These are phyloP conservation scores for Metroxylon sagu DNA, from an alignment of 176 grass and related monocot species.

Conservation along the genomic window DNA sequence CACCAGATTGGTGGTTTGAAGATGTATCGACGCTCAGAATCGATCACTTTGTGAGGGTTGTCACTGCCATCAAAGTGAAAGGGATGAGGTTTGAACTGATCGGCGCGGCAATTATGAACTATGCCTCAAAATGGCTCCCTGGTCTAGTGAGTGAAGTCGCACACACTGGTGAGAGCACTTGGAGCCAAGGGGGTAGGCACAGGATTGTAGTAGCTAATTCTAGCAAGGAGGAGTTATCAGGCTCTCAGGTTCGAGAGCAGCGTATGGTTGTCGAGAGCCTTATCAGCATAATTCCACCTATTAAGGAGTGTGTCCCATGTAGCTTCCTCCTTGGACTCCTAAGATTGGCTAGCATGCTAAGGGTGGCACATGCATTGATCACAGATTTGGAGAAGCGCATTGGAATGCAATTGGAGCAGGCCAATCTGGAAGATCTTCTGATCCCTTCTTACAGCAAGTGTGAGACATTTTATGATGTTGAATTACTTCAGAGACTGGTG, in stretches of 20 bases:
- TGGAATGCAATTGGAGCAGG: constrained; percentile 95
- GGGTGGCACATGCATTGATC: constrained; percentile 68
- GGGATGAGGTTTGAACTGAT: constrained; percentile 88
- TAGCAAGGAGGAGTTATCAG: constrained; percentile 47
- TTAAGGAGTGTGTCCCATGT: constrained; percentile 76
- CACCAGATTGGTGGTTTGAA: constrained; percentile 97
- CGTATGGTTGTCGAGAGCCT: constrained; percentile 94
- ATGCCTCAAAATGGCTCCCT: constrained; percentile 81
- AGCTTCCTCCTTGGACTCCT: constrained; percentile 83
- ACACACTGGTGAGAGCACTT: constrained; percentile 46
- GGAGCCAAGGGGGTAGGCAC: background rate
- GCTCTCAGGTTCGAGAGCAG: constrained; percentile 50
- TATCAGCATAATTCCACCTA: constrained; percentile 85
- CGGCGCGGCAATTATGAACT: constrained; percentile 77
- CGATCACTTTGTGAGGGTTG: constrained; percentile 87
- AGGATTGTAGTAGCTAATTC: constrained; percentile 40
- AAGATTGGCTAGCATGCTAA: constrained; percentile 72
- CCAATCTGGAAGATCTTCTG: constrained; percentile 46
- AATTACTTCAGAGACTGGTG: constrained; percentile 74
- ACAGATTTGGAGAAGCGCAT: constrained; percentile 92
- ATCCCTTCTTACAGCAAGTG: constrained; percentile 59
- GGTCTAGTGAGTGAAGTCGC: constrained; percentile 41
- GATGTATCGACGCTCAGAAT: constrained; percentile 80
- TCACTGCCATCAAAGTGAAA: constrained; percentile 96
- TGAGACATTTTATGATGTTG: constrained; percentile 83